Evolutionary conservation across 2,329 filamentous ascomycete species (phyloP).

Genomic region (Epichloe coenophiala): DNA sequence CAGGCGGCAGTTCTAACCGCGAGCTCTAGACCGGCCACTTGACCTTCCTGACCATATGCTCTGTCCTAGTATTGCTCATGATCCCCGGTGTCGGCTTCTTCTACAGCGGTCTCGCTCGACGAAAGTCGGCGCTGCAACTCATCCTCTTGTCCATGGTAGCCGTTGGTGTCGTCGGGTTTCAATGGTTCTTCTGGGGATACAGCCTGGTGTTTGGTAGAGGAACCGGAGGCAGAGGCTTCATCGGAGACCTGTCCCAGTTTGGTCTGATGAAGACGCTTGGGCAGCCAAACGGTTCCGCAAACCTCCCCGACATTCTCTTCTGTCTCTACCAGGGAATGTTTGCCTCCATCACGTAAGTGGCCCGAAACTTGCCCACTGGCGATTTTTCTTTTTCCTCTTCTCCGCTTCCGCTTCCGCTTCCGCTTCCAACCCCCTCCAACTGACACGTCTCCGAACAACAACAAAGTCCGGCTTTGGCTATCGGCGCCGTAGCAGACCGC

Average conservation of each 20-base stretch:
- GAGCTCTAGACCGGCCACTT: conserved; percentile 57
- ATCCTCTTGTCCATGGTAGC: conserved; percentile 79
- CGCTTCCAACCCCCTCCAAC: neutral
- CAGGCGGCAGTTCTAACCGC: neutral
- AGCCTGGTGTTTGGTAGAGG: conserved; percentile 70
- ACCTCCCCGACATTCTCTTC: conserved; percentile 71
- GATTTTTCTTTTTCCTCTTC: neutral
- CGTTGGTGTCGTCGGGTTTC: conserved; percentile 66
- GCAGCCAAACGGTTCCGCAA: conserved; percentile 56
- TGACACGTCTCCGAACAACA: conserved; percentile 10
- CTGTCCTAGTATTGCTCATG: conserved; percentile 79
- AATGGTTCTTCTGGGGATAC: conserved; percentile 96
- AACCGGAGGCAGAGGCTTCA: conserved; percentile 53
- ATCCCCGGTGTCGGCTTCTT: conserved; percentile 90
- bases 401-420: too few relatives aligned
- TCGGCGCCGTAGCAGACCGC: conserved; percentile 47
- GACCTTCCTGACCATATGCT: conserved; percentile 63
- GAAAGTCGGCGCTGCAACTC: conserved; percentile 78
- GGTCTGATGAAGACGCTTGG: conserved; percentile 67
- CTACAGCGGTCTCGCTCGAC: conserved; percentile 78
- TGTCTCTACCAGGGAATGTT: conserved; percentile 85
- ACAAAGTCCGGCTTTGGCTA: conserved; percentile 41
- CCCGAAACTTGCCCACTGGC: neutral
- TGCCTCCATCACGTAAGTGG: conserved; percentile 67
- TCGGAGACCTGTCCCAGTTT: conserved; percentile 70